phyloP scores from a whole-genome alignment of 148 eudicot genomes.

The Vaccinium corymbosum region DNA sequence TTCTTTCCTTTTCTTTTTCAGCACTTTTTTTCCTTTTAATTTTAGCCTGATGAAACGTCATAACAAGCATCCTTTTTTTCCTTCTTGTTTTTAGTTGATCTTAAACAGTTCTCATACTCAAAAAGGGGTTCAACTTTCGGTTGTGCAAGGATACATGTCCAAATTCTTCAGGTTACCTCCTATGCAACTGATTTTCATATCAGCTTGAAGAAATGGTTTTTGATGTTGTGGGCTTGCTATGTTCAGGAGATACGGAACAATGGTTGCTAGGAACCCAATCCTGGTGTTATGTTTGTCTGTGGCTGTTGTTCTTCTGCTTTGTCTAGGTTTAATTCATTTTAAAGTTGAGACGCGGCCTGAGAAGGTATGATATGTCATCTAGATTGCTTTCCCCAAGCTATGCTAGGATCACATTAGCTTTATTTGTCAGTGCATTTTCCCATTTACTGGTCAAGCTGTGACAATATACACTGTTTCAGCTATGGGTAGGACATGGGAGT shows the following conservation, averaged over 20 bases:
- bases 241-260: constrained; percentile 85
- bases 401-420: neutral
- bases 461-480: constrained; percentile 45
- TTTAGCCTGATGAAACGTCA: neutral
- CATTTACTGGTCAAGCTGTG: constrained; percentile 1
- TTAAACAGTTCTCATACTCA: constrained; percentile 56
- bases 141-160: constrained; percentile 89
- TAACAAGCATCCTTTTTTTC: neutral
- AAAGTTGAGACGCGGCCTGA: constrained; percentile 96
- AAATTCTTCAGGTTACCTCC: constrained; percentile 73
- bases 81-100: constrained; percentile 46
- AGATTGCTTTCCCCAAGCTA: neutral
- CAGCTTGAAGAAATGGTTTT: constrained; percentile 7
- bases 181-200: constrained; percentile 13
- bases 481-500: constrained; percentile 98
- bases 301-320: constrained; percentile 64
- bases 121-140: constrained; percentile 76
- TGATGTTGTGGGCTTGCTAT: constrained; percentile 18
- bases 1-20: neutral
- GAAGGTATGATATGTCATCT: constrained; percentile 54
- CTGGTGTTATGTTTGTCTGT: constrained; percentile 73
- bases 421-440: constrained; percentile 9
- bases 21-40: neutral
- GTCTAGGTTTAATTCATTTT: constrained; percentile 82
- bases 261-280: constrained; percentile 86